phyloP scores from a whole-genome alignment of 345 rosid genomes.

The Syzygium aromaticum region DNA sequence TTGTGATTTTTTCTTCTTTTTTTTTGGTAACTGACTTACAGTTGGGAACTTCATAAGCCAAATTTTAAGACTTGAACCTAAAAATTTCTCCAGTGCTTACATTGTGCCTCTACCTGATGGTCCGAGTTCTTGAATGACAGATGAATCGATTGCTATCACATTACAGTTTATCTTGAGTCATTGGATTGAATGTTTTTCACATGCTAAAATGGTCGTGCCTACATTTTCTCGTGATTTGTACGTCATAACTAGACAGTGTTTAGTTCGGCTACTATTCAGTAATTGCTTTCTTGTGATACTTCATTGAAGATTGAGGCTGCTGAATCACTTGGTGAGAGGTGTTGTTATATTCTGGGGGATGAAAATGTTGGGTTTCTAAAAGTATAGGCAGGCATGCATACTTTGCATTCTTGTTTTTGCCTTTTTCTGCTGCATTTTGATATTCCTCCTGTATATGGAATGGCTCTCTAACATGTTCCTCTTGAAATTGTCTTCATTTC shows the following conservation, averaged over 20 bases:
- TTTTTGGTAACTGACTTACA: background rate
- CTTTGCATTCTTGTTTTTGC: background rate
- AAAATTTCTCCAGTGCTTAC: background rate
- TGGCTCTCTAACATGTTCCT: background rate
- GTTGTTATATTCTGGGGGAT: background rate
- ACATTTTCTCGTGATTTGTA: background rate
- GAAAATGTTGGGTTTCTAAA: background rate
- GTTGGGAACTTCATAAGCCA: background rate
- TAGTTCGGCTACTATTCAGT: background rate
- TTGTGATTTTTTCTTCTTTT: background rate
- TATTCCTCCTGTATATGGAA: background rate
- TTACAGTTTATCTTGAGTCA: background rate
- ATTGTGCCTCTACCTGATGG: background rate
- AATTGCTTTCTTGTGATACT: background rate
- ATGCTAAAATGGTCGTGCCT: background rate
- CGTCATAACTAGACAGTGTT: background rate
- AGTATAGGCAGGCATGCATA: background rate
- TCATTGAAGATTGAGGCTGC: background rate
- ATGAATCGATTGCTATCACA: background rate
- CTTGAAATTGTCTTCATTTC: background rate
- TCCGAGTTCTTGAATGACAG: background rate
- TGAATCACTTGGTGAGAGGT: background rate
- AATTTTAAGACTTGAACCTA: background rate
- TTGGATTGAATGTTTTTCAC: background rate
- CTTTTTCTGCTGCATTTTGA: background rate